Evolutionary conservation across 2,329 filamentous ascomycete species (phyloP).

Genomic region (Pseudocercospora eumusae): DNA sequence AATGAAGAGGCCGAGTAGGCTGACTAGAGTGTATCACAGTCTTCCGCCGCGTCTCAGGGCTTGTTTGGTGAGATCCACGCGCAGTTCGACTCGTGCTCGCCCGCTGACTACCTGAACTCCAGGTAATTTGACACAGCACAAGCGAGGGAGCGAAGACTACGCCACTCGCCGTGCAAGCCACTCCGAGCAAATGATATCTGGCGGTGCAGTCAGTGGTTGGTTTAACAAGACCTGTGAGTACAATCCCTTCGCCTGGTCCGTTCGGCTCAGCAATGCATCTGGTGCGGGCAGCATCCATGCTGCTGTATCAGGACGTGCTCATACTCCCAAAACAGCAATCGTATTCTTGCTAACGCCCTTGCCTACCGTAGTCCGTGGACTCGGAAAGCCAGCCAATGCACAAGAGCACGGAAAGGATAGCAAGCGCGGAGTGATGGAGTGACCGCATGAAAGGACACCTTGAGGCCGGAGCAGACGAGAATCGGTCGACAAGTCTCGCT

Average conservation of each 20-base stretch:
- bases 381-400: conserved; percentile 20
- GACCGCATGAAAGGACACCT: conserved; percentile 15
- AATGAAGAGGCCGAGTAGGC: neutral
- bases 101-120: neutral
- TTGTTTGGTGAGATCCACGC: conserved; percentile 27
- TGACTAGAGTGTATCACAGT: conserved; percentile 18
- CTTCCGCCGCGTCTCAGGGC: conserved; percentile 32
- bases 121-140: conserved; percentile 32
- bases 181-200: conserved; percentile 25
- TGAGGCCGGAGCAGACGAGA: conserved; percentile 4
- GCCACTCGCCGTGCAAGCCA: conserved; percentile 35
- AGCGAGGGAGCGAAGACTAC: conserved; percentile 40
- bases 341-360: neutral
- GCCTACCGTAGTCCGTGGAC: conserved; percentile 25
- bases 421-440: conserved; percentile 31
- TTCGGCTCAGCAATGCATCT: neutral
- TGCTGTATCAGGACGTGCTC: neutral
- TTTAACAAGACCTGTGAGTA: conserved; percentile 33
- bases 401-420: neutral
- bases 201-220: conserved; percentile 33
- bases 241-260: neutral
- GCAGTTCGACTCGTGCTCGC: neutral
- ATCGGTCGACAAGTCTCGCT: neutral
- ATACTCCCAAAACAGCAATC: neutral
- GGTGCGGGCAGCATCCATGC: neutral